These are phyloP conservation scores for Salvia miltiorrhiza DNA, from an alignment of 257 asterid species.

Conservation along the genomic window DNA sequence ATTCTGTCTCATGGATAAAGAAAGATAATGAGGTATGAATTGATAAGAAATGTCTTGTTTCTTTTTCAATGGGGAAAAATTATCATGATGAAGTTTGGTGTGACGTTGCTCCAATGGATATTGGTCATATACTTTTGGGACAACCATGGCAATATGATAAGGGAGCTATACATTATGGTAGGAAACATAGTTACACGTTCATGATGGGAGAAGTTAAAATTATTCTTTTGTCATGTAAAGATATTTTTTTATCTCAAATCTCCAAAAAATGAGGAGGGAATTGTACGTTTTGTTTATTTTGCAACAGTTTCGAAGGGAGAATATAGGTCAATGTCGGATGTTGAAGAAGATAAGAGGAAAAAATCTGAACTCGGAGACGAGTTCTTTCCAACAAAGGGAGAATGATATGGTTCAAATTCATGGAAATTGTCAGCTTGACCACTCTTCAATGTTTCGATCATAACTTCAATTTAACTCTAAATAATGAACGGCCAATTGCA, in stretches of 20 bases:
- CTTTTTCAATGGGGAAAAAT: conserved; percentile 4
- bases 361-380: no score
- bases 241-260: not conserved
- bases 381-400: no score
- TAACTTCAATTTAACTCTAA: no score
- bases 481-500: no score
- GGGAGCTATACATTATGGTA: not conserved
- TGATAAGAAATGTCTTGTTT: not conserved
- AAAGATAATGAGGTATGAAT: not conserved
- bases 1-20: not conserved
- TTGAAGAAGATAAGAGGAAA: no score
- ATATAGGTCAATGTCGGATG: no score
- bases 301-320: no score
- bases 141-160: not conserved
- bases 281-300: not conserved
- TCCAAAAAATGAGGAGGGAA: not conserved
- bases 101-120: not conserved
- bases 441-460: no score
- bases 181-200: not conserved
- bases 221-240: not conserved
- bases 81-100: not conserved
- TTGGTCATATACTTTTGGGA: not conserved
- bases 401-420: no score
- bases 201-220: not conserved
- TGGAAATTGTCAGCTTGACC: no score